Percentiles rank a stretch among this genome's conserved stretches.
These are phyloP conservation scores for Brassica carinata DNA, from an alignment of 345 rosid species.

Conservation along the genomic window DNA sequence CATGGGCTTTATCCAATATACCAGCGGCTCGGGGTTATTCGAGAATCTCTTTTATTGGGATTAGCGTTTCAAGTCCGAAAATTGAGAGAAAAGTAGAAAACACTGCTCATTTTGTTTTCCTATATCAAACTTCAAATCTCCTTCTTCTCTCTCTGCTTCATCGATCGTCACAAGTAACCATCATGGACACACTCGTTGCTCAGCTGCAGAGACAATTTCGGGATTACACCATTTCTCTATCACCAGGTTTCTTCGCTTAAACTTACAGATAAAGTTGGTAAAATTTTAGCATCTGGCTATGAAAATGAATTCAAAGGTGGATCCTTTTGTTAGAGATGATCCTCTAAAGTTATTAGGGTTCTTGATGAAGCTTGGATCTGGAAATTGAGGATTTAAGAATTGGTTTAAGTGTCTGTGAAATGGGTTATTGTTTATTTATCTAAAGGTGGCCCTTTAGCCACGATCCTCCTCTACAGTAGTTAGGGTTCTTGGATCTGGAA, in stretches of 20 bases:
- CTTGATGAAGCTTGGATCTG: not conserved
- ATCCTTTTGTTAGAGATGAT: not conserved
- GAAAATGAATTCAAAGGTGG: constrained; percentile 20
- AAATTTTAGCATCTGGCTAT: not conserved
- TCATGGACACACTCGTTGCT: constrained; percentile 34
- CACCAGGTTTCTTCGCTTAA: constrained; percentile 26
- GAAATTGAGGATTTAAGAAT: not conserved
- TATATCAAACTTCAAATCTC: constrained; percentile 8
- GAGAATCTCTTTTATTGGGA: constrained; percentile 25
- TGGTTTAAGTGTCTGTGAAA: not conserved
- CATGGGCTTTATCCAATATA: too few relatives aligned
- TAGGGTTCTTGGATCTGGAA: constrained; percentile 12
- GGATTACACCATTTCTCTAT: constrained; percentile 38
- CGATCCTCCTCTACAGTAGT: not conserved
- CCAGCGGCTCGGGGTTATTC: too few relatives aligned
- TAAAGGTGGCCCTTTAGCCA: not conserved
- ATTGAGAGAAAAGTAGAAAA: not conserved
- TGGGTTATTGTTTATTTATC: not conserved
- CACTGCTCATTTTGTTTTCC: not conserved
- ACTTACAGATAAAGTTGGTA: not conserved
- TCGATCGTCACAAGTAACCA: constrained; percentile 1
- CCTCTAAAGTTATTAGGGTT: constrained; percentile 3
- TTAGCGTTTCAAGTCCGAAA: constrained; percentile 14
- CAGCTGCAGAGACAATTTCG: constrained; percentile 38
- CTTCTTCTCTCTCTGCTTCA: constrained; percentile 6